Conservation (phyloP, 805 yeast species). For the Maudiozyma turicensis region DNA sequence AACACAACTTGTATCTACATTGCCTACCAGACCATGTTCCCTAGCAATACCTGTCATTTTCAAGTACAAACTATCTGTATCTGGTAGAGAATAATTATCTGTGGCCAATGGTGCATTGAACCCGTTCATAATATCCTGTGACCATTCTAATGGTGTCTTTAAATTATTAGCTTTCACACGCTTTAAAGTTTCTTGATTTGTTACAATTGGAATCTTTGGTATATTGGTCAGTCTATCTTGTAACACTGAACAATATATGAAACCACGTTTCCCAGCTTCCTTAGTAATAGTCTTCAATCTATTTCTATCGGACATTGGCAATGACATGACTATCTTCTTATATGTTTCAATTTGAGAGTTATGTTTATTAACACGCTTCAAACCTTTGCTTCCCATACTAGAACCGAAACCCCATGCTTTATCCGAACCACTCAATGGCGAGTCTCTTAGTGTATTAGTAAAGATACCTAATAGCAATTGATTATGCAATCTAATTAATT, state of each 20-base stretch:
- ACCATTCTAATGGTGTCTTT: conserved; percentile 60
- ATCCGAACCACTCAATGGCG: conserved; percentile 63
- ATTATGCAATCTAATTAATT: conserved; percentile 50
- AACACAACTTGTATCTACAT: conserved; percentile 65
- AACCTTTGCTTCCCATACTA: conserved; percentile 37
- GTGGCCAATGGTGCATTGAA: conserved; percentile 71
- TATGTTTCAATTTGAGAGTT: conserved; percentile 68
- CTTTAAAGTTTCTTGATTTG: conserved; percentile 27
- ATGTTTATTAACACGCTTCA: conserved; percentile 34
- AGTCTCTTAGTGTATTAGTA: conserved; percentile 74
- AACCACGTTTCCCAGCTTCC: conserved; percentile 72
- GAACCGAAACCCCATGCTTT: conserved; percentile 46
- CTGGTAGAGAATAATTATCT: conserved; percentile 77
- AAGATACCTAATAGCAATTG: conserved; percentile 70
- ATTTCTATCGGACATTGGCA: conserved; percentile 76
- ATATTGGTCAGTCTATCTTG: conserved; percentile 48
- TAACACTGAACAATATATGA: conserved; percentile 58
- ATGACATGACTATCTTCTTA: conserved; percentile 76
- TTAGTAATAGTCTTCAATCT: conserved; percentile 74
- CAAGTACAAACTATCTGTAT: conserved; percentile 52
- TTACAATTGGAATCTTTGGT: conserved; percentile 74
- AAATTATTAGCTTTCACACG: conserved; percentile 25
- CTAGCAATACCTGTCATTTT: conserved; percentile 75
- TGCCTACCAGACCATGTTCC: conserved; percentile 82
- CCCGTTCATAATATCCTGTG: conserved; percentile 84